Evolutionary conservation across 805 yeast genomes (phyloP), one percentile per base, ranked within the genome.

Genomic region (Wickerhamiella slavikovae): DNA sequence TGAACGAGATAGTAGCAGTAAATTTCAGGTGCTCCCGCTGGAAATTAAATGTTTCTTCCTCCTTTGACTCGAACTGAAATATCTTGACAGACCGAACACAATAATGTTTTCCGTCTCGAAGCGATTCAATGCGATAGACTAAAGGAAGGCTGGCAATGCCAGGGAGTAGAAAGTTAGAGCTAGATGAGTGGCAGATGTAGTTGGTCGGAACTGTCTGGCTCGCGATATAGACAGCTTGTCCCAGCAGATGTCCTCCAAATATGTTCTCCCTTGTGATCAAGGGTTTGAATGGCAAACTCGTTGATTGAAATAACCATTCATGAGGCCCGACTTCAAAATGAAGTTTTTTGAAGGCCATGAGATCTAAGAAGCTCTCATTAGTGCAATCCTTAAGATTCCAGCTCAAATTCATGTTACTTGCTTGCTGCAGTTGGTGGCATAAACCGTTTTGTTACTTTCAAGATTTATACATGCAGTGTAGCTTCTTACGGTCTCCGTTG

Each of bases 201-300:
- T 29, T 31, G 8, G 26, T 26, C n/a, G 34, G 38, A 9, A 38
- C 40, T 1, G 50, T 45, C 21, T 26, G 25, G 8, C 42, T 34
- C 3, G 42, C 50, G 4, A 38, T 48, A 8, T 32, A 30, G 4
- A 38, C 38, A 5, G 39, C 34, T 27, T 45, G 50, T 10, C 40
- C 50, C 12, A 44, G 33, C 3, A 45, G 48, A 29, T 45, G 50
- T 19, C 50, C 50, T 12, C 46, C 48, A 36, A 43, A 44, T 15
- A 36, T 47, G 5, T 43, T 45, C 5, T 41, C 41, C 22, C 25
- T 24, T 21, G 43, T 44, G 15, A 27, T 34, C 25, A 37, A 28
- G 14, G 49, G 49, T 25, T 33, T 36, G 29, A 43, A 44, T 4
- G 49, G 48, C 17, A 17, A 29, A 7, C 33, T 30, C 4, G 33